phyloP scores from a whole-genome alignment of 495 filamentous ascomycete genomes.

The Penicillium dipodomyicola region DNA sequence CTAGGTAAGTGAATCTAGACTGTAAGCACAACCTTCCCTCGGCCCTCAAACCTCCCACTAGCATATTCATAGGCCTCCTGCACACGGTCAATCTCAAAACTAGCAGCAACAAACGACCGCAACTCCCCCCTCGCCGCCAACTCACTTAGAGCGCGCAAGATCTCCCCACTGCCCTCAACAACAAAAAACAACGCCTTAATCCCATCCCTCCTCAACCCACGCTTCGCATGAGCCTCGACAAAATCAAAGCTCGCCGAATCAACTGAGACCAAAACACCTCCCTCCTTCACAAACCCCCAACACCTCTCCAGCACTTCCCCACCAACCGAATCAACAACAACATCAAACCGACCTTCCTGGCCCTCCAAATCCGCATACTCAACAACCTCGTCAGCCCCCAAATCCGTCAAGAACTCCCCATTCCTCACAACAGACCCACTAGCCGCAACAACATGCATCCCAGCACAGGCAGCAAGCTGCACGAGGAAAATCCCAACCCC shows the following conservation, averaged over 20 bases:
- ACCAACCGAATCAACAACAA: slow-evolving; percentile 37
- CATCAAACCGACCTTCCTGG: slow-evolving; percentile 23
- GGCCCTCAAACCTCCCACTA: slow-evolving; percentile 22
- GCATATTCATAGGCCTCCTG: slow-evolving; percentile 36
- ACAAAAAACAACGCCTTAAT: slow-evolving; percentile 36
- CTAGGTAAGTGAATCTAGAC: slow-evolving; percentile 7
- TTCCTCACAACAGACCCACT: slow-evolving; percentile 32
- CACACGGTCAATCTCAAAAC: slow-evolving; percentile 22
- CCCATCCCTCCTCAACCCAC: slow-evolving; percentile 15
- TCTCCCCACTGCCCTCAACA: slow-evolving; percentile 22
- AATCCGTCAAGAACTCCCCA: slow-evolving; percentile 23
- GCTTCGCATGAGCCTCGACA: slow-evolving; percentile 35
- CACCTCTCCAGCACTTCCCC: slow-evolving; percentile 26
- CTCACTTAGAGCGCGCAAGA: slow-evolving; percentile 18
- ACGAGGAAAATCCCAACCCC: slow-evolving; percentile 36
- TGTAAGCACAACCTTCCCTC: slow-evolving; percentile 33
- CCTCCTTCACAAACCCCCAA: slow-evolving; percentile 26
- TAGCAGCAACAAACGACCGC: slow-evolving; percentile 28
- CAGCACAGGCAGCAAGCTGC: slow-evolving; percentile 30
- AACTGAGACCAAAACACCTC: slow-evolving; percentile 31
- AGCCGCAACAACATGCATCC: slow-evolving; percentile 28
- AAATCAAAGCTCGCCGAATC: slow-evolving; percentile 37
- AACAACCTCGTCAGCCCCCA: slow-evolving; percentile 32
- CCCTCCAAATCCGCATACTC: slow-evolving; percentile 27
- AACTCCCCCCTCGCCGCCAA: slow-evolving; percentile 23